Evolutionary conservation across 2,329 filamentous ascomycete species (phyloP).

Genomic region (Plenodomus biglobosus): DNA sequence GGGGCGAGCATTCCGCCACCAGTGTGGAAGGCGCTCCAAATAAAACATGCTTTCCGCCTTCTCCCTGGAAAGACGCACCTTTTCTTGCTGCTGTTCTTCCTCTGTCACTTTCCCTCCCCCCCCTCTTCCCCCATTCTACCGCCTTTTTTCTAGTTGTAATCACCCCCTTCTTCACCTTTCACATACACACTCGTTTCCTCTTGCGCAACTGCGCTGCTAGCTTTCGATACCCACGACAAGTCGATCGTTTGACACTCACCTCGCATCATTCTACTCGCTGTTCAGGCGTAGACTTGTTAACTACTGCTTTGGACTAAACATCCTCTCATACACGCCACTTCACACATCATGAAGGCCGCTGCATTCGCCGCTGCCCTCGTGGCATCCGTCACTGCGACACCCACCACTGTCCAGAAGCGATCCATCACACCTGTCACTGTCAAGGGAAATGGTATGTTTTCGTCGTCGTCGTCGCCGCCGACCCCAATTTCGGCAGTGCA

Average conservation of each 20-base stretch:
- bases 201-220: background rate
- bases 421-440: slow-evolving; percentile 59
- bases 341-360: slow-evolving; percentile 55
- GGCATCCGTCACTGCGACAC: slow-evolving; percentile 50
- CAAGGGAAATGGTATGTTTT: slow-evolving; percentile 61
- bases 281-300: background rate
- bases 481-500: background rate
- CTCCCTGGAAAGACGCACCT: slow-evolving; percentile 4
- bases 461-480: too few species aligned
- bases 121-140: too few species aligned
- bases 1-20: background rate
- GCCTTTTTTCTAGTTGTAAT: too few species aligned
- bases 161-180: too few species aligned
- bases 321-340: slow-evolving; percentile 7
- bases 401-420: slow-evolving; percentile 43
- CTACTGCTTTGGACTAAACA: background rate
- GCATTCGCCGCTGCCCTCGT: slow-evolving; percentile 52
- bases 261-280: background rate
- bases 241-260: slow-evolving; percentile 2
- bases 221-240: background rate
- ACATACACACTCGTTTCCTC: slow-evolving; percentile 14
- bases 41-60: slow-evolving; percentile 1
- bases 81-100: background rate
- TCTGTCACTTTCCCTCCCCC: background rate
- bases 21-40: background rate